Conservation (phyloP, 2,329 filamentous ascomycete species). For the Venturia pyrina region DNA sequence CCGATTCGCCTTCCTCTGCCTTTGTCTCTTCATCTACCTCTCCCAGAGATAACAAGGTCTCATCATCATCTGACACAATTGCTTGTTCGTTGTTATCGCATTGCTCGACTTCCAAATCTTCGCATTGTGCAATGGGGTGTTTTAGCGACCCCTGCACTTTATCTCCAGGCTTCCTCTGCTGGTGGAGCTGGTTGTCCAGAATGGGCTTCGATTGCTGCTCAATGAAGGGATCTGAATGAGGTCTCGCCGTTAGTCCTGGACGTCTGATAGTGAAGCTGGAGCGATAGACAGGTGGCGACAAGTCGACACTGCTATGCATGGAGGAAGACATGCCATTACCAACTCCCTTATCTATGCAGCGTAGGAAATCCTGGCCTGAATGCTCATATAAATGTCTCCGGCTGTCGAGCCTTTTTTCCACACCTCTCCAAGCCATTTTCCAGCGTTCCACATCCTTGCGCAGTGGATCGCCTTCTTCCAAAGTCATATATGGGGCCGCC, state of each 20-base stretch:
- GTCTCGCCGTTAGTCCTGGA: not conserved
- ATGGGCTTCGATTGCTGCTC: not conserved
- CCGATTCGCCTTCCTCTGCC: not conserved
- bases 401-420: conserved; percentile 17
- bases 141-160: not conserved
- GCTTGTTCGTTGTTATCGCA: not conserved
- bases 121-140: not conserved
- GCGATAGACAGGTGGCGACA: conserved; percentile 1
- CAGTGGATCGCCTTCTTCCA: conserved; percentile 16
- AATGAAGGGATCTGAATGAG: not conserved
- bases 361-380: not conserved
- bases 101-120: not conserved
- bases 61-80: conserved; percentile 1
- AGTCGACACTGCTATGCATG: conserved; percentile 3
- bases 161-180: not conserved
- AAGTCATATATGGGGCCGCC: conserved; percentile 16
- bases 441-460: conserved; percentile 24
- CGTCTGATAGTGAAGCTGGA: not conserved
- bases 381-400: not conserved
- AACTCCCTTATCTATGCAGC: not conserved
- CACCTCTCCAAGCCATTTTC: conserved; percentile 26
- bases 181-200: not conserved
- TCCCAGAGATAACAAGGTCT: not conserved
- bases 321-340: conserved; percentile 9
- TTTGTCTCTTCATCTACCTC: not conserved